A percentile compares a stretch with the other conserved stretches of the same genome.
Evolutionary conservation across 1,284 basidiomycete genomes (phyloP).

Genomic region (Meira nashicola): DNA sequence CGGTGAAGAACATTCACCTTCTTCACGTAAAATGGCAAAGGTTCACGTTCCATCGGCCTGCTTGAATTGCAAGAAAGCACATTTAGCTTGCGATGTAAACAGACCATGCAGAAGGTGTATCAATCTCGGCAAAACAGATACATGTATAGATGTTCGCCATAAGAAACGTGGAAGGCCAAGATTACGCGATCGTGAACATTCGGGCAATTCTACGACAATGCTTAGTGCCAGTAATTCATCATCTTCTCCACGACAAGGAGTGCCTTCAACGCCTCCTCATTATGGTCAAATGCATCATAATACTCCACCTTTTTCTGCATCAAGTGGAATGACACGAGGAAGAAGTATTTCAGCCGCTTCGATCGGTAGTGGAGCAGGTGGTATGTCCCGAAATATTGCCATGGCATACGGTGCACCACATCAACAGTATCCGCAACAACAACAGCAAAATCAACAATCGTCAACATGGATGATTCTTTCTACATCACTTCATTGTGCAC

Average conservation of each 20-base stretch:
- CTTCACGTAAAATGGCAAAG: conserved; percentile 29
- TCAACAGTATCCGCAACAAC: conserved; percentile 13
- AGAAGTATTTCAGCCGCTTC: too few relatives aligned
- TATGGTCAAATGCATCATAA: too few relatives aligned
- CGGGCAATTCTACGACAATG: too few relatives aligned
- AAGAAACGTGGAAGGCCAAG: conserved; percentile 41
- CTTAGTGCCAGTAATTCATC: not conserved
- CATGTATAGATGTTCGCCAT: conserved; percentile 42
- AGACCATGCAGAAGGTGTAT: conserved; percentile 38
- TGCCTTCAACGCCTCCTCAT: too few relatives aligned
- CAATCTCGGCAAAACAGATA: conserved; percentile 40
- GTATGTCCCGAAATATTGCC: too few relatives aligned
- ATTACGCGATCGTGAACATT: conserved; percentile 26
- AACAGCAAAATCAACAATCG: conserved; percentile 20
- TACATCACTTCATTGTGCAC: conserved; percentile 32
- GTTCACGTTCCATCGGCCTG: conserved; percentile 38
- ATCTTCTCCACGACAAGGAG: not conserved
- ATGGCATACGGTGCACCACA: not conserved
- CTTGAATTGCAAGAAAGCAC: conserved; percentile 41
- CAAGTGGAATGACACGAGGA: too few relatives aligned
- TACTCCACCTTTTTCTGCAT: too few relatives aligned
- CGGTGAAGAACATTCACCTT: not conserved
- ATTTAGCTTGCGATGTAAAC: conserved; percentile 39
- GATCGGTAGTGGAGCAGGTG: too few relatives aligned
- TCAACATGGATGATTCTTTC: conserved; percentile 33